Base-by-base conservation (phyloP, 2,329 filamentous ascomycete species). In the Hymenoscyphus salicellus region DNA sequence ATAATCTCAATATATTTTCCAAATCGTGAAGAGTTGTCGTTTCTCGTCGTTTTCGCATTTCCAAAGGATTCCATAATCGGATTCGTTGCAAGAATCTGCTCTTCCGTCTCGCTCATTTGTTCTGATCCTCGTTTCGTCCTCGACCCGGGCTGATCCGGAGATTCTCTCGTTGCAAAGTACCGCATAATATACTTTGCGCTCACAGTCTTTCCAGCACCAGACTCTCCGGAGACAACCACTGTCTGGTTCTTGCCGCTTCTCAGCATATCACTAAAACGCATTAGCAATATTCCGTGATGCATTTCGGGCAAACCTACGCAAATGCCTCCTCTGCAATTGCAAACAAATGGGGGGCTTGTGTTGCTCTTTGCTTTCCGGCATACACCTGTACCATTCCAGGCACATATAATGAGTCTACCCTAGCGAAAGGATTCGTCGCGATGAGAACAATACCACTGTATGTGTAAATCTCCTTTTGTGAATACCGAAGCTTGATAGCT, bases 121-220 rank as follows among this genome's bases (percentile, higher is more conserved):
- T 91, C 90, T 72, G 87, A 82, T 66, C 92, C 91, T 75, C 85
- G 85, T 79, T 92, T 95, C 62, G 84, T 84, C 73, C 91, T 88
- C 69, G 87, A 89, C 58, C 90, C 89, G 17, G 92, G 89, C 76
- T 93, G 91, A 73, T 96, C 92, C 63, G 95, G 93, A 7, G 93
- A 90, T 79, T 97, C 95, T 85, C 95, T 89, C 55, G 95, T 99
- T 68, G 95, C 95, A 79, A 99, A 99, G 82, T 99, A 99, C 74
- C 95, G 88, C 95, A 99, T 99, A 77, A 99, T 98, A 80, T 99
- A 98, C 82, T 99, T 99, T 73, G 95, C 95, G 79, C 94, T 98
- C 77, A 99, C 95, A 5, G 95, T 99, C 82, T 99, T 99, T 75
- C 95, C 95, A 69, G 95, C 95, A 85, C 95, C 95, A 62, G 95